Evolutionary conservation across 2,329 filamentous ascomycete genomes (phyloP).

Genomic region (Ilyonectria mors-panacis): DNA sequence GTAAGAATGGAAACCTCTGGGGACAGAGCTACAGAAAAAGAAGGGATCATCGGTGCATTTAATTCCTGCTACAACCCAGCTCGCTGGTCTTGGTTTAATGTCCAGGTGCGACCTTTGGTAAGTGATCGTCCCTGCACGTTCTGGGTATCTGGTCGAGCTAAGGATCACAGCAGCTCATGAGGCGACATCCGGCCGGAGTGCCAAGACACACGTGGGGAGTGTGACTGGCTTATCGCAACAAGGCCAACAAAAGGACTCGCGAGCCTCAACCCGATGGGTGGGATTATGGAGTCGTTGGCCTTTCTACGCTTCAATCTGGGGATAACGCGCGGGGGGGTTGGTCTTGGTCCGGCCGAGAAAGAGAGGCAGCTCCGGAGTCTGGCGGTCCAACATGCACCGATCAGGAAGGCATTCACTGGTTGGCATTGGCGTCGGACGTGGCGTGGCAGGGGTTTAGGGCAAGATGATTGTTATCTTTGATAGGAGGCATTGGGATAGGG

Average conservation of each 20-base stretch:
- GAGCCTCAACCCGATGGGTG: slow-evolving; percentile 12
- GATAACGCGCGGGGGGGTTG: neutral
- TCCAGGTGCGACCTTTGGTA: slow-evolving; percentile 3
- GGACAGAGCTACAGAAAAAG: slow-evolving; percentile 5
- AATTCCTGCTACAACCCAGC: slow-evolving; percentile 31
- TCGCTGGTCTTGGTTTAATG: slow-evolving; percentile 1
- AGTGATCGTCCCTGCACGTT: slow-evolving; percentile 31
- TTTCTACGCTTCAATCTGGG: neutral
- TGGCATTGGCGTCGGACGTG: slow-evolving; percentile 4
- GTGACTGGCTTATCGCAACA: slow-evolving; percentile 43
- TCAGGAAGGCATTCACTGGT: slow-evolving; percentile 1
- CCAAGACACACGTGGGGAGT: slow-evolving; percentile 48
- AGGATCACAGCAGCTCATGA: slow-evolving; percentile 17
- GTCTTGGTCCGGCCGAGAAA: slow-evolving; percentile 6
- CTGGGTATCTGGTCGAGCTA: slow-evolving; percentile 18
- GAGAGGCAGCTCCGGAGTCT: slow-evolving; percentile 2
- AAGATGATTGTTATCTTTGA: neutral
- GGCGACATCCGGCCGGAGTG: slow-evolving; percentile 26
- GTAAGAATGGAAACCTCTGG: slow-evolving; percentile 5
- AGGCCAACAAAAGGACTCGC: slow-evolving; percentile 13
- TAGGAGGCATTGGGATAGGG: neutral
- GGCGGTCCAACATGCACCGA: slow-evolving; percentile 4
- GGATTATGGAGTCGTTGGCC: slow-evolving; percentile 9
- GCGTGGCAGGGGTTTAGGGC: neutral
- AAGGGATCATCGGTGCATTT: slow-evolving; percentile 36